A percentile compares a stretch with the other conserved stretches of the same genome.
These are phyloP conservation scores for Podaxis mareebaensis DNA, from an alignment of 768 basidiomycete genomes.

Conservation along the genomic window DNA sequence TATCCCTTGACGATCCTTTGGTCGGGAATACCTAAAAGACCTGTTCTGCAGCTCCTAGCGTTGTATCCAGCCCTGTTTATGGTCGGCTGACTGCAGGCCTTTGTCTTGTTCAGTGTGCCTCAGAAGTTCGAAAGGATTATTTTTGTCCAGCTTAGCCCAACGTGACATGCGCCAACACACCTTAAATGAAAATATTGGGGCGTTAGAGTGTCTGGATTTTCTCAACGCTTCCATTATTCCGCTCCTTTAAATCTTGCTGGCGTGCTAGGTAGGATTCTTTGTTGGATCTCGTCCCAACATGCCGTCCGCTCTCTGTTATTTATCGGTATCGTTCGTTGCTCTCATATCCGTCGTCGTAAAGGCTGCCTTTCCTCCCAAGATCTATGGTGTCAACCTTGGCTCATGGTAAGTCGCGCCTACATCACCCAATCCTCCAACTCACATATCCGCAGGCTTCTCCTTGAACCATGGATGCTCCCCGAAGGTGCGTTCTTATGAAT, in stretches of 20 bases:
- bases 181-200: background rate
- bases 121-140: slow-evolving; percentile 6
- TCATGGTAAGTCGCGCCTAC: slow-evolving; percentile 45
- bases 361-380: slow-evolving; percentile 41
- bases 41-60: background rate
- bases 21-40: background rate
- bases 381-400: slow-evolving; percentile 74
- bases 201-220: slow-evolving; percentile 5
- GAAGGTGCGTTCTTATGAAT: slow-evolving; percentile 38
- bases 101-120: background rate
- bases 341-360: slow-evolving; percentile 19
- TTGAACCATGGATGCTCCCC: slow-evolving; percentile 86
- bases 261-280: background rate
- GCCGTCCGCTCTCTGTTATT: slow-evolving; percentile 28
- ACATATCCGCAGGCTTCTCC: slow-evolving; percentile 53
- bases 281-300: slow-evolving; percentile 14
- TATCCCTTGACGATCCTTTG: background rate
- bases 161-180: slow-evolving; percentile 11
- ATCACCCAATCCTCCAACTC: slow-evolving; percentile 12
- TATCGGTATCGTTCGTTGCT: slow-evolving; percentile 14
- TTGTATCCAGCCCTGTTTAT: background rate
- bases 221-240: background rate
- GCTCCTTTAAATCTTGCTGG: slow-evolving; percentile 14
- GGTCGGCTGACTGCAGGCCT: slow-evolving; percentile 4
- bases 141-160: background rate